phyloP scores from a whole-genome alignment of 495 filamentous ascomycete genomes.

The Podospora pseudoanserina region DNA sequence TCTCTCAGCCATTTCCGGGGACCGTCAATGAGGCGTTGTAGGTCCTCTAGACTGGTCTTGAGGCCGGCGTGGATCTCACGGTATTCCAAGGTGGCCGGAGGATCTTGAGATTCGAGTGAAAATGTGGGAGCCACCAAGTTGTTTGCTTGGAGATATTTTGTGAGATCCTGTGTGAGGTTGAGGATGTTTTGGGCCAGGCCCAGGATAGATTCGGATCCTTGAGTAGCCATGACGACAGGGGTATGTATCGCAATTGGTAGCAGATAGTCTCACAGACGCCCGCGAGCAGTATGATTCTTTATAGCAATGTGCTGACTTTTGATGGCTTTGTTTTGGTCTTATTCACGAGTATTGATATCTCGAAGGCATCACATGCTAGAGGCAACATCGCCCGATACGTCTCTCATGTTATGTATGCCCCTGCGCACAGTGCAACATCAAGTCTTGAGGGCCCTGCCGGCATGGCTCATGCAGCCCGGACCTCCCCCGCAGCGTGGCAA shows the following conservation, averaged over 20 bases:
- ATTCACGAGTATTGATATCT: too few relatives aligned
- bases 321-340: too few relatives aligned
- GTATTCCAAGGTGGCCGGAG: neutral
- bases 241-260: neutral
- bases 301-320: too few relatives aligned
- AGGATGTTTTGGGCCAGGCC: constrained; percentile 2
- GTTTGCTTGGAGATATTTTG: neutral
- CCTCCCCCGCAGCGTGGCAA: neutral
- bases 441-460: neutral
- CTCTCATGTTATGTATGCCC: too few relatives aligned
- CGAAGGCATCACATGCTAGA: too few relatives aligned
- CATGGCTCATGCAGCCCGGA: neutral
- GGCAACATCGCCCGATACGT: too few relatives aligned
- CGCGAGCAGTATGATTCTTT: too few relatives aligned
- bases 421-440: too few relatives aligned
- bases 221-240: neutral
- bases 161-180: neutral
- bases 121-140: neutral
- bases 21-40: constrained; percentile 2
- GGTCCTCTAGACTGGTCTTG: neutral
- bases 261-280: neutral
- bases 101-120: neutral
- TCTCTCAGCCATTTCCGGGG: neutral
- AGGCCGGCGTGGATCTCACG: neutral
- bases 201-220: neutral